Base-by-base conservation (phyloP, 2,329 filamentous ascomycete species). In the Sarocladiaceae sp. region DNA sequence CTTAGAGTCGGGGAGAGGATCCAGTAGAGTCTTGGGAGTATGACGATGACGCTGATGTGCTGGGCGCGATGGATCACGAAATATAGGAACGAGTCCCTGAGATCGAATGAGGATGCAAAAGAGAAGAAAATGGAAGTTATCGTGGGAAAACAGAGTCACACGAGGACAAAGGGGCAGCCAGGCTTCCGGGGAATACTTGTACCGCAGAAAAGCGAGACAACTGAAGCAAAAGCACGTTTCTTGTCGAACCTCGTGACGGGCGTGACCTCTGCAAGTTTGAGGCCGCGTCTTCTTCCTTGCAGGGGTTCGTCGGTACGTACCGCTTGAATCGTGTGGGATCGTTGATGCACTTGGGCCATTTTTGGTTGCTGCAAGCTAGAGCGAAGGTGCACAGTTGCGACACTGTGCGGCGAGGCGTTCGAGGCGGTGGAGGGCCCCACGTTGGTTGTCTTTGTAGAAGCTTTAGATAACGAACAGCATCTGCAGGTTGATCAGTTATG, bases 241-340 rank as follows among this genome's bases (percentile, higher is more conserved):
- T 40, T n/a, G 20, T 11, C 12, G 44, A 29, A 10, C 28, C 44
- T 48, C 44, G 44, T 48, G 44, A 48, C 44, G 44, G 44, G 44
- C 33, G 15, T n/a, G 17, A 12, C 44, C 17, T 48, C 23, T 29
- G 44, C 44, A 48, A 48, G 44, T 33, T 48, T 48, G 44, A 48
- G 44, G 44, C 44, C 44, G 44, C 26, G 44, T 44, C 40, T 8
- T 25, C 12, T 8, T 18, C 15, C 26, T 28, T 31, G 28, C 44
- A 48, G 44, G 44, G 44, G 28, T 48, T 48, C 28, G 44, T 22
- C 26, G 44, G 44, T 48, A 48, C 44, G 44, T 48, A 48, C 44
- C 44, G 40, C 28, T 44, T 7, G 37, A 20, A 40, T 40, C 37
- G 37, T 23, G 13, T n/a, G 37, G 23, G 8, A 31, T 31, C 8